These are phyloP conservation scores for Candida alai DNA, from an alignment of 805 yeast genomes.

Conservation along the genomic window DNA sequence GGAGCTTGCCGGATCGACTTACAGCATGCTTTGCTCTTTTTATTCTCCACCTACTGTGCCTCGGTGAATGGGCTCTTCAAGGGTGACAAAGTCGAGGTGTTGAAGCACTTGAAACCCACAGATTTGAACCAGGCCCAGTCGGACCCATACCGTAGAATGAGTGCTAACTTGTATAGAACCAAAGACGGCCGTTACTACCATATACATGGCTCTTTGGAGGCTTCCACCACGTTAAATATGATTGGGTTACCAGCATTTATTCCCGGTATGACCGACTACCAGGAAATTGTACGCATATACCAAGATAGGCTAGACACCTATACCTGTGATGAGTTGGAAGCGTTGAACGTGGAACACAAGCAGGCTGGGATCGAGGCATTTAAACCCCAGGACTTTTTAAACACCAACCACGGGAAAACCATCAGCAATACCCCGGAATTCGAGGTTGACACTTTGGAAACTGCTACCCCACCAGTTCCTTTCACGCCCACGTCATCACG, in stretches of 20 bases:
- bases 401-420: slow-evolving; percentile 25
- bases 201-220: slow-evolving; percentile 31
- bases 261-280: slow-evolving; percentile 20
- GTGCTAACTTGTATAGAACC: slow-evolving; percentile 30
- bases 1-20: slow-evolving; percentile 12
- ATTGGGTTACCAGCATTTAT: slow-evolving; percentile 26
- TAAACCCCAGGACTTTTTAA: slow-evolving; percentile 22
- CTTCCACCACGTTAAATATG: slow-evolving; percentile 27
- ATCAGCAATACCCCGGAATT: slow-evolving; percentile 19
- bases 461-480: slow-evolving; percentile 21
- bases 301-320: slow-evolving; percentile 20
- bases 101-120: slow-evolving; percentile 9
- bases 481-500: slow-evolving; percentile 10
- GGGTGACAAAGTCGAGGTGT: slow-evolving; percentile 16
- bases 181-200: slow-evolving; percentile 25
- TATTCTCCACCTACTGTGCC: slow-evolving; percentile 28
- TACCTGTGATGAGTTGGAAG: slow-evolving; percentile 24
- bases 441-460: slow-evolving; percentile 18
- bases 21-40: slow-evolving; percentile 25
- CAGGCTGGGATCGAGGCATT: slow-evolving; percentile 32
- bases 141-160: slow-evolving; percentile 23
- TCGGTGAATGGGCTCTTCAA: slow-evolving; percentile 27
- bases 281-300: slow-evolving; percentile 17
- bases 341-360: slow-evolving; percentile 19
- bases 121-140: slow-evolving; percentile 11